Evolutionary conservation across 371 early-diverging fungal genomes (phyloP).

Genomic region (Mucor mucedo): DNA sequence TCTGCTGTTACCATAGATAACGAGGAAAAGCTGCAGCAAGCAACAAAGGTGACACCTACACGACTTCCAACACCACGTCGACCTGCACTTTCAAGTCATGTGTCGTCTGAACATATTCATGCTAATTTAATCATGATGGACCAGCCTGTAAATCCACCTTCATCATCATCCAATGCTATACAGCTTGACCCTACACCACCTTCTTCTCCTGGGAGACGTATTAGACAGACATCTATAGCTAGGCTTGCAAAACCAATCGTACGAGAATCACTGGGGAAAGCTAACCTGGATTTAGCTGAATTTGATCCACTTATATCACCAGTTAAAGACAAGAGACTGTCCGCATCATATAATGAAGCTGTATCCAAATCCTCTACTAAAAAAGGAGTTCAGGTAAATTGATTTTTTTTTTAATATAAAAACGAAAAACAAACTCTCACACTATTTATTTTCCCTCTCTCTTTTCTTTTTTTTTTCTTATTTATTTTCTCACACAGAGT

Average conservation of each 20-base stretch:
- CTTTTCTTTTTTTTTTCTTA: background rate
- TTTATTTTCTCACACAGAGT: background rate
- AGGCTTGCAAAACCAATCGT: conserved; percentile 12
- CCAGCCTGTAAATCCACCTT: background rate
- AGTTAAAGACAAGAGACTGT: conserved; percentile 3
- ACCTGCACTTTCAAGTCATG: conserved; percentile 2
- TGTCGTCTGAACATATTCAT: conserved; percentile 1
- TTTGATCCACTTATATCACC: conserved; percentile 32
- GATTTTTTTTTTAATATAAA: background rate
- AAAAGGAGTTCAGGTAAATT: conserved; percentile 20
- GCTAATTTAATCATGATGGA: background rate
- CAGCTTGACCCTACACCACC: conserved; percentile 25
- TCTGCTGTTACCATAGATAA: background rate
- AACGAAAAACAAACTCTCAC: conserved; percentile 3
- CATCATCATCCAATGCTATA: background rate
- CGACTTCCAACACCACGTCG: conserved; percentile 24
- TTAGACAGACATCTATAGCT: conserved; percentile 24
- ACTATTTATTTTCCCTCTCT: conserved; percentile 1
- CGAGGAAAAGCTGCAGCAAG: background rate
- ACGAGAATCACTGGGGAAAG: conserved; percentile 16
- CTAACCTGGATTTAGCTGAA: conserved; percentile 30
- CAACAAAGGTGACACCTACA: conserved; percentile 16
- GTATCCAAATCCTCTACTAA: background rate
- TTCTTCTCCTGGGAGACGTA: conserved; percentile 27
- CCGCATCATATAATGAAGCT: background rate